Percentiles rank a stretch among this genome's conserved stretches.
These are phyloP conservation scores for Paraphaeosphaeria sporulosa DNA, from an alignment of 2,329 filamentous ascomycete genomes.

Conservation along the genomic window DNA sequence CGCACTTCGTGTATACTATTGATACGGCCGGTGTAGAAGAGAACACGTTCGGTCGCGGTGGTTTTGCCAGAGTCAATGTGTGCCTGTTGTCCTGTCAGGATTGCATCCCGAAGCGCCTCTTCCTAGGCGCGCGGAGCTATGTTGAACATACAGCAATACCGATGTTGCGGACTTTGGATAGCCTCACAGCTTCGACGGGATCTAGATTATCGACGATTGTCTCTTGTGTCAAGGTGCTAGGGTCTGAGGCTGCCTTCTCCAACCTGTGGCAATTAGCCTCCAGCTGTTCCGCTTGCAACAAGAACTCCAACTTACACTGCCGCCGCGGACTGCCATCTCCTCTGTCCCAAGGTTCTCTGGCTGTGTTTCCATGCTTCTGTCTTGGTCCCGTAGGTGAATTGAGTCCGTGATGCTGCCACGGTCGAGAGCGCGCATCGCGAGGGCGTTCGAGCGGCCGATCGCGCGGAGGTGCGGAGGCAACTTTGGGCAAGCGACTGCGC, in stretches of 20 bases:
- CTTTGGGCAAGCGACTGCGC: constrained; percentile 42
- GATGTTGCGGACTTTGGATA: constrained; percentile 90
- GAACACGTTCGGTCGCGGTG: constrained; percentile 92
- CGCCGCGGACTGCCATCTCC: constrained; percentile 48
- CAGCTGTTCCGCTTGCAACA: constrained; percentile 14
- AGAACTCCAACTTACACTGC: constrained; percentile 43
- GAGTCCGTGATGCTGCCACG: constrained; percentile 36
- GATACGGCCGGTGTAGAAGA: constrained; percentile 98
- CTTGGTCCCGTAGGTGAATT: constrained; percentile 37
- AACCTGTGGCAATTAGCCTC: constrained; percentile 40
- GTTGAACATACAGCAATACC: constrained; percentile 80
- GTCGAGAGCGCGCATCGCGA: constrained; percentile 46
- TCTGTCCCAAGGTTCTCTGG: constrained; percentile 32
- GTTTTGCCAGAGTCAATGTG: constrained; percentile 99
- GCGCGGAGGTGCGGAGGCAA: constrained; percentile 39
- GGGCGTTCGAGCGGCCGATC: constrained; percentile 31
- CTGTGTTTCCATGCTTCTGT: constrained; percentile 39
- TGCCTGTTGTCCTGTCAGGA: constrained; percentile 62
- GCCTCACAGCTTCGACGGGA: constrained; percentile 76
- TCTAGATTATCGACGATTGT: constrained; percentile 81
- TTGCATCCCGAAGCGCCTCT: neutral
- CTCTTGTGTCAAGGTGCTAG: constrained; percentile 65
- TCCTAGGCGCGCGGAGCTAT: neutral
- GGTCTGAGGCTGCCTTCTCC: constrained; percentile 65
- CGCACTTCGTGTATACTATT: constrained; percentile 97